phyloP scores from a whole-genome alignment of 208 protist genomes.

The Trypanosoma melophagium region DNA sequence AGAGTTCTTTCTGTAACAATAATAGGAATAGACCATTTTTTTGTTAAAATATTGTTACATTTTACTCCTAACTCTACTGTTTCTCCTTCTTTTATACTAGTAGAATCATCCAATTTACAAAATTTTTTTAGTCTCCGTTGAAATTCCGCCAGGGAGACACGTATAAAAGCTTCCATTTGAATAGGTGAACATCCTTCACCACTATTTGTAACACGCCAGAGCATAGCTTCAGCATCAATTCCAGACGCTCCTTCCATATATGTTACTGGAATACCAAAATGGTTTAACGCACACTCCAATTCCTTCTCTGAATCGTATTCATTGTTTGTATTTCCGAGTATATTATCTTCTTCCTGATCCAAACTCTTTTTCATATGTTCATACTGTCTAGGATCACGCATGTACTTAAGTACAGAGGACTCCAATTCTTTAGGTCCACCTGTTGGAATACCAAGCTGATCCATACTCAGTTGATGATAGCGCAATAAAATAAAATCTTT shows the following conservation, averaged over 20 bases:
- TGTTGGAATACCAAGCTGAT: conserved; percentile 56
- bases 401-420: conserved; percentile 57
- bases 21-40: conserved; percentile 7
- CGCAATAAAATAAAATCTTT: conserved; percentile 36
- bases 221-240: conserved; percentile 21
- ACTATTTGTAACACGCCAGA: background rate
- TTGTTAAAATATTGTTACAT: conserved; percentile 12
- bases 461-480: conserved; percentile 58
- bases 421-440: conserved; percentile 52
- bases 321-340: conserved; percentile 15
- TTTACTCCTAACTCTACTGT: conserved; percentile 1
- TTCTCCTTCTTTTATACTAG: background rate
- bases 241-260: conserved; percentile 22
- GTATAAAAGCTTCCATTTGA: conserved; percentile 17
- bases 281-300: conserved; percentile 33
- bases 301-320: conserved; percentile 12
- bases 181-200: conserved; percentile 1
- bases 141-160: conserved; percentile 14
- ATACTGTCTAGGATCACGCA: conserved; percentile 49
- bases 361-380: background rate
- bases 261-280: conserved; percentile 40
- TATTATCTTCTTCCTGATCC: conserved; percentile 2
- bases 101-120: background rate
- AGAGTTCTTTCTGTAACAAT: background rate
- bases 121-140: conserved; percentile 13